These are phyloP conservation scores for Papiliotrema terrestris DNA, from an alignment of 1,284 basidiomycete species.

Conservation along the genomic window DNA sequence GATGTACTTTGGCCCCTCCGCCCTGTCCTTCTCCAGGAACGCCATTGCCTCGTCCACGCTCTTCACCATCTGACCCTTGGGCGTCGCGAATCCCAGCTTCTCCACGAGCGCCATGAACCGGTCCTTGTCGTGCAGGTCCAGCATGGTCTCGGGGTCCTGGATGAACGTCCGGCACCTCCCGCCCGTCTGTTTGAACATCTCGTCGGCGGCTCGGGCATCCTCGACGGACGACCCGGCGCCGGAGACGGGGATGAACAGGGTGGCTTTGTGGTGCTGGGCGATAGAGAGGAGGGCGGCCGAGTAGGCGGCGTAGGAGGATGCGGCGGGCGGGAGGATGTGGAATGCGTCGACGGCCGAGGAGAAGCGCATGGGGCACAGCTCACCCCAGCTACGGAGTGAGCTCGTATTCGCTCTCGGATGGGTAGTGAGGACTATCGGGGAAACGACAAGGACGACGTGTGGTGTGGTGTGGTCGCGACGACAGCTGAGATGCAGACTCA, in stretches of 20 bases:
- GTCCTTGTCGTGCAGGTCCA: slow-evolving; percentile 49
- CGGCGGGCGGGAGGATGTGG: slow-evolving; percentile 34
- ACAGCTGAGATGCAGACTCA: slow-evolving; percentile 2
- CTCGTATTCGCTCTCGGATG: no score
- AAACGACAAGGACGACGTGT: no score
- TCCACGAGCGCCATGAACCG: slow-evolving; percentile 45
- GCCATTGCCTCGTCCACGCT: slow-evolving; percentile 41
- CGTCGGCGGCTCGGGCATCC: slow-evolving; percentile 45
- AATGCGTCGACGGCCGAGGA: slow-evolving; percentile 38
- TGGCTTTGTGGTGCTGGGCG: slow-evolving; percentile 35
- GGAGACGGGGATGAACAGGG: slow-evolving; percentile 49
- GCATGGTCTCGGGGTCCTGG: slow-evolving; percentile 47
- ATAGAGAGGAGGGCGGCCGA: slow-evolving; percentile 35
- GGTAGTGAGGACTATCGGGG: no score
- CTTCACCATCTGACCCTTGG: slow-evolving; percentile 37
- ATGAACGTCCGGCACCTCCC: slow-evolving; percentile 43
- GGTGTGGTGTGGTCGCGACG: no score
- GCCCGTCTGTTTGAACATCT: slow-evolving; percentile 32
- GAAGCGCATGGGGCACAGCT: slow-evolving; percentile 46
- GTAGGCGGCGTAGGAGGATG: slow-evolving; percentile 30
- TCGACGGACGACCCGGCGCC: slow-evolving; percentile 48
- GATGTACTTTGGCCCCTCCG: slow-evolving; percentile 30
- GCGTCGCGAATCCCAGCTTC: slow-evolving; percentile 32
- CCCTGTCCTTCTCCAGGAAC: slow-evolving; percentile 23
- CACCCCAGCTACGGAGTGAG: slow-evolving; percentile 39